A percentile compares a stretch with the other conserved stretches of the same genome.
phyloP scores from a whole-genome alignment of 2,329 filamentous ascomycete species.

The Hymenoscyphus fraxineus region DNA sequence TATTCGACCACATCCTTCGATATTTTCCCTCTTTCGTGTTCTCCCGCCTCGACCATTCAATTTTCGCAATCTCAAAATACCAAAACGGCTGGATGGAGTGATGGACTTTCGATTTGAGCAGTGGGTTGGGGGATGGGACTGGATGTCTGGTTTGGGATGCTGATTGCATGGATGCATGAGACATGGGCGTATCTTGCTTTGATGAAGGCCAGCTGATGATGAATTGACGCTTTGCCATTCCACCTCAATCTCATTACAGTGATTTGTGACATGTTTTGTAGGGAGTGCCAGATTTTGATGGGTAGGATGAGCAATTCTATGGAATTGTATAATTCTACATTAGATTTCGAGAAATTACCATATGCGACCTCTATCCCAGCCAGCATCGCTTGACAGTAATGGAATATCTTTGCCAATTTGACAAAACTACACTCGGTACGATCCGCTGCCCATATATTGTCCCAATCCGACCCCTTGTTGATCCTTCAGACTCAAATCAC shows the following conservation, averaged over 20 bases:
- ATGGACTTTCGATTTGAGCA: conserved; percentile 7
- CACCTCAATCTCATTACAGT: not conserved
- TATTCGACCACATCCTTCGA: conserved; percentile 12
- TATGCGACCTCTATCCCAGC: not conserved
- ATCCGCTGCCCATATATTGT: not conserved
- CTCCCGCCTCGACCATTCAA: conserved; percentile 6
- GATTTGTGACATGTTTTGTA: conserved; percentile 3
- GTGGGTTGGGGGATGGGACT: conserved; percentile 4
- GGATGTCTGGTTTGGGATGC: conserved; percentile 12
- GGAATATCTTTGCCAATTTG: not conserved
- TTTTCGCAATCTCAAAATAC: conserved; percentile 6
- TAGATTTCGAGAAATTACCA: not conserved
- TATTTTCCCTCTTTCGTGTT: conserved; percentile 10
- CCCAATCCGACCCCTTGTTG: too few relatives aligned
- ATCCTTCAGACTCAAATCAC: not conserved
- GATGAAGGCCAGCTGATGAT: conserved; percentile 9
- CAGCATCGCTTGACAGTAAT: too few relatives aligned
- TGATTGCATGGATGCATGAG: conserved; percentile 3
- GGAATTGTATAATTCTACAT: not conserved
- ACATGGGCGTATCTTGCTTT: conserved; percentile 18
- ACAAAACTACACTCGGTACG: not conserved
- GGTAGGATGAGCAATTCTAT: not conserved
- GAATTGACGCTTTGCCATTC: conserved; percentile 12
- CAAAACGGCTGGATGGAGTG: conserved; percentile 9
- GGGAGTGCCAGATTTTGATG: not conserved